These are phyloP conservation scores for Aspergillus sp. DNA, from an alignment of 2,329 filamentous ascomycete species.

Conservation along the genomic window DNA sequence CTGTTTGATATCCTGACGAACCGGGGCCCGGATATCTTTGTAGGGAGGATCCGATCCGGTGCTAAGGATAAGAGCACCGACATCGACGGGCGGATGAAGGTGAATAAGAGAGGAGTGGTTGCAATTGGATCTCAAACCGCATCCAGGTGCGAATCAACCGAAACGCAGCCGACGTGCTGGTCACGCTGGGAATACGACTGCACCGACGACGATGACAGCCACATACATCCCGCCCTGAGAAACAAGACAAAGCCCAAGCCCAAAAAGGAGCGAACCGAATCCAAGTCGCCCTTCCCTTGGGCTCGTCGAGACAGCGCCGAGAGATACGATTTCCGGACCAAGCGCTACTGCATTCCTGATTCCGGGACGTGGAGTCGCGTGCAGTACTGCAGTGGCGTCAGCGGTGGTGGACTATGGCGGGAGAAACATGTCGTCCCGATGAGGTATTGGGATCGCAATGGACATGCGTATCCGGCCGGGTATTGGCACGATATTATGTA, in stretches of 20 bases:
- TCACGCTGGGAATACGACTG: constrained; percentile 8
- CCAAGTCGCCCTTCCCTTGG: constrained; percentile 9
- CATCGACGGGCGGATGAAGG: neutral
- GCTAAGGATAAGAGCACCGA: neutral
- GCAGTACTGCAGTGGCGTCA: constrained; percentile 17
- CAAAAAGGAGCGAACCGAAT: neutral
- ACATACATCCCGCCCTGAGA: neutral
- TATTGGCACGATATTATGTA: constrained; percentile 18
- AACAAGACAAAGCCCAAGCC: neutral
- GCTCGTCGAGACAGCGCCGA: constrained; percentile 13
- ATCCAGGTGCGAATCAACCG: neutral
- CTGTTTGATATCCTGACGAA: constrained; percentile 31
- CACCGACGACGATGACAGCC: neutral
- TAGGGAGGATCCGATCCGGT: constrained; percentile 18
- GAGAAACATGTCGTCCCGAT: constrained; percentile 17
- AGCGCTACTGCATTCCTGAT: constrained; percentile 23
- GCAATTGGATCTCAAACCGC: neutral
- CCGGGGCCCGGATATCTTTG: constrained; percentile 37
- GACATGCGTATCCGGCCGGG: constrained; percentile 12
- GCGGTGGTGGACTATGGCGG: constrained; percentile 1
- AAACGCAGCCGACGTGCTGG: constrained; percentile 4
- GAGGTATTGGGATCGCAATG: constrained; percentile 18
- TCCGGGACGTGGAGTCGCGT: constrained; percentile 23
- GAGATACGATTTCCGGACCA: constrained; percentile 26
- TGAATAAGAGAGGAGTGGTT: neutral